A percentile compares a stretch with the other conserved stretches of the same genome.
Conservation (phyloP, 2,329 filamentous ascomycete species). For the Aspergillus ibericus region DNA sequence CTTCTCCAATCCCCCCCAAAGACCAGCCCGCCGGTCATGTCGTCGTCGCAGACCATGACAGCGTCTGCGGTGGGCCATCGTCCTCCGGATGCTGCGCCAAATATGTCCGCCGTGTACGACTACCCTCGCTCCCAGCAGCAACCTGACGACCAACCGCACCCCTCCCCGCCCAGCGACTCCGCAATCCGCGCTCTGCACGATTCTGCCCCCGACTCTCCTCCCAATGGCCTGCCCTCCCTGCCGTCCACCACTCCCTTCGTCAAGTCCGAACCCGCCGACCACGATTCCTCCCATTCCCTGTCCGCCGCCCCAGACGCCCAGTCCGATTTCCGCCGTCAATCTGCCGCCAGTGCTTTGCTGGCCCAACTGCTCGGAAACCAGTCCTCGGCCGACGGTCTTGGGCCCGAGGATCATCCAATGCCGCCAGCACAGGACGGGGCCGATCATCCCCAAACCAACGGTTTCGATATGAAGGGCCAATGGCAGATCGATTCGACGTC, state of each 20-base stretch:
- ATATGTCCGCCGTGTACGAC: constrained; percentile 43
- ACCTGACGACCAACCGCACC: constrained; percentile 17
- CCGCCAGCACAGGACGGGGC: constrained; percentile 7
- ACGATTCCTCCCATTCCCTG: constrained; percentile 15
- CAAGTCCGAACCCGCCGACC: constrained; percentile 34
- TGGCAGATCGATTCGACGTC: constrained; percentile 13
- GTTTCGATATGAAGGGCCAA: constrained; percentile 12
- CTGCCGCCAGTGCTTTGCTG: constrained; percentile 42
- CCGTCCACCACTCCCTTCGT: constrained; percentile 27
- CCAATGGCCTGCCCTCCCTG: constrained; percentile 30
- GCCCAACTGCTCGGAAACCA: constrained; percentile 44
- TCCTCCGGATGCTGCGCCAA: constrained; percentile 44
- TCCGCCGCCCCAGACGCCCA: constrained; percentile 26
- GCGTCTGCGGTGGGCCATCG: constrained; percentile 49
- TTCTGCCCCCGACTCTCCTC: constrained; percentile 31
- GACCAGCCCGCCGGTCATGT: constrained; percentile 42
- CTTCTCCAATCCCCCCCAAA: constrained; percentile 17
- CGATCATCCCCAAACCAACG: constrained; percentile 3
- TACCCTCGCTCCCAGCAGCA: constrained; percentile 32
- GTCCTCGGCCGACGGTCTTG: constrained; percentile 14
- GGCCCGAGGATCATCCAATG: constrained; percentile 7
- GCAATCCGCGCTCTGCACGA: constrained; percentile 41
- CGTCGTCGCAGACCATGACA: constrained; percentile 50
- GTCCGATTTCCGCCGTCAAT: constrained; percentile 39
- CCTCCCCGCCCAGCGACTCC: constrained; percentile 38